Base-by-base conservation (phyloP, 495 filamentous ascomycete species). In the Podospora bellae-mahoneyi region DNA sequence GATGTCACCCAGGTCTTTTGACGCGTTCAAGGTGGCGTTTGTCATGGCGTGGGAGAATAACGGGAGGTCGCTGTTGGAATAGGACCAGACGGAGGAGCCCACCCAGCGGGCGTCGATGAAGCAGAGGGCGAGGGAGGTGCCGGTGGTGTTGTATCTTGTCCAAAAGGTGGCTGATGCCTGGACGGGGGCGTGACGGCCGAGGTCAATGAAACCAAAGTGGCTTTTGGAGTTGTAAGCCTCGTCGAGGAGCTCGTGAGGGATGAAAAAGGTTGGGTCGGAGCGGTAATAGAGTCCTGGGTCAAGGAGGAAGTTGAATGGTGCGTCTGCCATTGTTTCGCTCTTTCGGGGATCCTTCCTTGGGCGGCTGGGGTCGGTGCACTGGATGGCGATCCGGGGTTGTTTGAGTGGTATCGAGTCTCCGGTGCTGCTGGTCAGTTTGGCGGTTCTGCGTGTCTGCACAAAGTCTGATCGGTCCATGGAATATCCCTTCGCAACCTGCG, bases 21-120 rank as follows among this genome's bases (percentile, higher is more conserved):
- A 13, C 2, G 39, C 39, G 39, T 48, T 48, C 39, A 48, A 13
- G 9, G 39, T 48, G 39, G 39, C 7, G 39, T 48, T 48, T 16
- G 7, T 13, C 19, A 65, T 65, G 20, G 63, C 53, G 28, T 65
- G 57, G 9, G 23, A 55, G 61, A 44, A 64, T 19, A 20, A n/a
- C 16, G 63, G 18, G 23, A 16, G 16, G 15, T 64, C 62, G 34
- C 55, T 54, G 48, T 53, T 64, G 62, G 18, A 18, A 4, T n/a
- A n/a, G 4, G 34, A 18, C 62, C 62, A 64, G 62, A 54, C 18
- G 15, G 48, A 32, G 39, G 62, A 64, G 3, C 54, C 39, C 19
- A 64, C 39, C 62, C 62, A 64, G 34, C 62, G 34, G 6, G 62
- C 62, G 62, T 64, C 62, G 23, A 64, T 27, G 3, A 64, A 53